Conservation (phyloP, 2,329 filamentous ascomycete genomes). For the Graphiopsis chlorocephala region DNA sequence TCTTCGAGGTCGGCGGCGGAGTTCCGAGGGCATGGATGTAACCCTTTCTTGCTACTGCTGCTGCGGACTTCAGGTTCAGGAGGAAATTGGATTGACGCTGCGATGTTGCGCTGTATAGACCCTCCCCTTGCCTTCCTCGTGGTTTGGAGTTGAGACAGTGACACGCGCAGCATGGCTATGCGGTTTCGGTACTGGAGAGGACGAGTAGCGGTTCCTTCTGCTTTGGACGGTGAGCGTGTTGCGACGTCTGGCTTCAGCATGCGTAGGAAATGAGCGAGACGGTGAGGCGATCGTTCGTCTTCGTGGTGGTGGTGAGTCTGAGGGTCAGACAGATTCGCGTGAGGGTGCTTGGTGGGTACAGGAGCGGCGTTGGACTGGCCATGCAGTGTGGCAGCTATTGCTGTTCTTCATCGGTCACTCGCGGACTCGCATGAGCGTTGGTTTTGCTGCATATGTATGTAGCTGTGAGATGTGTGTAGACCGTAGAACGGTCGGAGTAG, state of each 20-base stretch:
- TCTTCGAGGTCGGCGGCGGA: neutral
- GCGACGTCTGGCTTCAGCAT: neutral
- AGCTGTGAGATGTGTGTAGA: neutral
- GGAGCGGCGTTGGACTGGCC: neutral
- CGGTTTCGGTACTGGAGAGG: neutral
- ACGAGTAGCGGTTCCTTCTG: neutral
- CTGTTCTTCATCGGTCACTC: neutral
- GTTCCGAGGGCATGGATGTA: neutral
- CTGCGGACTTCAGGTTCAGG: conserved; percentile 6
- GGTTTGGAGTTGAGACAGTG: conserved; percentile 6
- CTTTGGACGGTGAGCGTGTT: neutral
- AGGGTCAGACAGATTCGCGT: neutral
- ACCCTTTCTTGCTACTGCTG: neutral
- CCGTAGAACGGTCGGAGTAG: neutral
- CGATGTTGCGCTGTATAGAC: neutral
- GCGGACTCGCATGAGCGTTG: neutral
- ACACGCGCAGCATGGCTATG: neutral
- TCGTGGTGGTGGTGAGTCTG: neutral
- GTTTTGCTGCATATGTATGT: neutral
- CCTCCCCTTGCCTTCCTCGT: neutral
- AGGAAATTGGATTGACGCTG: neutral
- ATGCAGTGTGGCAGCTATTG: neutral
- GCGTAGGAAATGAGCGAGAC: conserved; percentile 2
- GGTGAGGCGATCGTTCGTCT: neutral
- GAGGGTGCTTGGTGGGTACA: neutral